Evolutionary conservation across 2,329 filamentous ascomycete species (phyloP).

Genomic region (Exophiala sp.): DNA sequence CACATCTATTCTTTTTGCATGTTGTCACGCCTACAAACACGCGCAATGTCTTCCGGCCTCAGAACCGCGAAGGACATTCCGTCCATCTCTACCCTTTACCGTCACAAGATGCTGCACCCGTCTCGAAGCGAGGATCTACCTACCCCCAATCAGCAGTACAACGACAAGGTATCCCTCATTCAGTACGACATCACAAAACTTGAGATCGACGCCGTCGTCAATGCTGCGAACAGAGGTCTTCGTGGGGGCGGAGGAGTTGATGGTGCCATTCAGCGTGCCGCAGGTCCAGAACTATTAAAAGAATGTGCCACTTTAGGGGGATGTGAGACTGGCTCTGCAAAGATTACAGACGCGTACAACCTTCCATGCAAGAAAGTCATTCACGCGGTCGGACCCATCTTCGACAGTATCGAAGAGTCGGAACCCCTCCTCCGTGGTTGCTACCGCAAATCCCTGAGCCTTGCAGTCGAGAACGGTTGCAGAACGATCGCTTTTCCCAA

Average conservation of each 20-base stretch:
- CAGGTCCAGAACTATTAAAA: constrained; percentile 63
- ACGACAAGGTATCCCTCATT: constrained; percentile 67
- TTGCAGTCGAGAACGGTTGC: constrained; percentile 66
- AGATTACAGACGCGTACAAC: constrained; percentile 74
- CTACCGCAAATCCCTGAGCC: constrained; percentile 67
- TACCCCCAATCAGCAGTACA: constrained; percentile 55
- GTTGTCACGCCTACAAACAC: not conserved
- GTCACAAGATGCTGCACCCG: constrained; percentile 47
- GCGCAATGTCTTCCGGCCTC: constrained; percentile 8
- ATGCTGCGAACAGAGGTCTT: constrained; percentile 78
- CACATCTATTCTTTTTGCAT: not conserved
- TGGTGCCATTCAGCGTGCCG: constrained; percentile 79
- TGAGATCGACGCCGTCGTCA: constrained; percentile 78
- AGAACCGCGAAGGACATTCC: constrained; percentile 37
- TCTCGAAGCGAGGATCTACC: constrained; percentile 21
- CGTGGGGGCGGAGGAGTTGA: constrained; percentile 88
- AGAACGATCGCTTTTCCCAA: constrained; percentile 76
- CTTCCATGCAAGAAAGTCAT: constrained; percentile 78
- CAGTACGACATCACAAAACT: constrained; percentile 79
- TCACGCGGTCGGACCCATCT: constrained; percentile 86
- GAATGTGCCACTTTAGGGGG: constrained; percentile 72
- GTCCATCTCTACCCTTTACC: constrained; percentile 61
- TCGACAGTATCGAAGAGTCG: constrained; percentile 42
- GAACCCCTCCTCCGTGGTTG: constrained; percentile 55
- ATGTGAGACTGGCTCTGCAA: constrained; percentile 74